Evolutionary conservation across 2,329 filamentous ascomycete genomes (phyloP).

Genomic region (Xylariaceae sp.): DNA sequence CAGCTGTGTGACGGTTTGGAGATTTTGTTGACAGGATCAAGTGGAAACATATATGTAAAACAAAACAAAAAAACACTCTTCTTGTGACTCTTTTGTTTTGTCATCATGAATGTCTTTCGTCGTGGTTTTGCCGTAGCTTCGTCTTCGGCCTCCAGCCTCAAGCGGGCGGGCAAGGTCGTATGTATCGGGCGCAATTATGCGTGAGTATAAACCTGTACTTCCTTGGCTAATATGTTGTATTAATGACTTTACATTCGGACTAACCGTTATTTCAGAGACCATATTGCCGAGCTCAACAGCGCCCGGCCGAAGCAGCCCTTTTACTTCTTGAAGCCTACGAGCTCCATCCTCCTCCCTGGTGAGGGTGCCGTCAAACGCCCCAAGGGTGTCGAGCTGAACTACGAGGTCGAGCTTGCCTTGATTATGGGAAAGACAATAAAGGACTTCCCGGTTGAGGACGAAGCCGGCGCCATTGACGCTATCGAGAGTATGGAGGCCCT

Average conservation of each 20-base stretch:
- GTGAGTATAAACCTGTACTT: constrained; percentile 43
- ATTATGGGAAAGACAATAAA: constrained; percentile 77
- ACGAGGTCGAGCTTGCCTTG: constrained; percentile 89
- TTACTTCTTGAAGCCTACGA: constrained; percentile 96
- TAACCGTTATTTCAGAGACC: constrained; percentile 57
- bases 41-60: no score
- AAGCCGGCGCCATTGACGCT: constrained; percentile 69
- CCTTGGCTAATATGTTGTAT: not conserved
- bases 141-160: constrained; percentile 42
- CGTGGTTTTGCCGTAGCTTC: constrained; percentile 32
- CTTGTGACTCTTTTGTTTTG: not conserved
- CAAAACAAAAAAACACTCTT: no score
- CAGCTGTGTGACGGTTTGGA: no score
- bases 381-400: constrained; percentile 78
- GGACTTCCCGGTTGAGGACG: constrained; percentile 70
- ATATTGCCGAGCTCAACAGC: constrained; percentile 88
- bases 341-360: constrained; percentile 73
- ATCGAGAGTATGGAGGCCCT: constrained; percentile 59
- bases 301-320: constrained; percentile 88
- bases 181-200: constrained; percentile 97
- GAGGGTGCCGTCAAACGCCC: constrained; percentile 77
- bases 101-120: constrained; percentile 33
- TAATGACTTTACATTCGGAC: not conserved
- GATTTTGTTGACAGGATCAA: no score
- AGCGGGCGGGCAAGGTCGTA: constrained; percentile 67